Evolutionary conservation across 148 eudicot species (phyloP), one percentile per base, ranked within the genome.

Genomic region (Hydrangea macrophylla): DNA sequence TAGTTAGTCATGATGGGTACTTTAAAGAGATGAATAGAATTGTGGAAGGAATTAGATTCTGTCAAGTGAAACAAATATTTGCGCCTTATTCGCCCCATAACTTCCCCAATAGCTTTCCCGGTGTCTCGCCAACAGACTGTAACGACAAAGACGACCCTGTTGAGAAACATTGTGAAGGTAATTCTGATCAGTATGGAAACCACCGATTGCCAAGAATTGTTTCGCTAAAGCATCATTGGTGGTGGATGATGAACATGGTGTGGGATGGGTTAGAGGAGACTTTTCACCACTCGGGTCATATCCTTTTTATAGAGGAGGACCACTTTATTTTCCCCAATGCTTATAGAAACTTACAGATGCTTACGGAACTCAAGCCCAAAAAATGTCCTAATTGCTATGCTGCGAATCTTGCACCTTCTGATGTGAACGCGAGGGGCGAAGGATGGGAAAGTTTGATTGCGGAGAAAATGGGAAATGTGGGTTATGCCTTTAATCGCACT

Each of bases 241-340:
- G 98, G 98, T 93, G 98, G 98, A 90, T 93, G 98, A 88, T 93
- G 98, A 93, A 93, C 73, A 88, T 86, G 0, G 89, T 93, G 11
- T 93, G 96, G 98, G 92, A 93, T 68, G 96, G 96, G 40, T 73
- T 93, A 55, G 68, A 73, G 60, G 98, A 93, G 78, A 93, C 96
- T 54, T 60, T 50, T 45, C 70, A 64, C 61, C 90, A 86, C 61
- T 75, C 54, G 2, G 92, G 88, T 58, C 89, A 93, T 79, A 71
- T 93, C 54, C 95, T 93, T 64, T 93, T 93, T 71, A 85, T 93
- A 15, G 98, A 93, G 70, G 98, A 93, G 75, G 98, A 93, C 58
- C 98, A 93, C 71, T 90, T 80, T 70, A 90, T 93, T 42, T 84
- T 85, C 42, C 98, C 96, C 7, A 90, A 93, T 66, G 98, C 98